Base-by-base conservation (phyloP, 306 rosid species). In the Myrica gale region DNA sequence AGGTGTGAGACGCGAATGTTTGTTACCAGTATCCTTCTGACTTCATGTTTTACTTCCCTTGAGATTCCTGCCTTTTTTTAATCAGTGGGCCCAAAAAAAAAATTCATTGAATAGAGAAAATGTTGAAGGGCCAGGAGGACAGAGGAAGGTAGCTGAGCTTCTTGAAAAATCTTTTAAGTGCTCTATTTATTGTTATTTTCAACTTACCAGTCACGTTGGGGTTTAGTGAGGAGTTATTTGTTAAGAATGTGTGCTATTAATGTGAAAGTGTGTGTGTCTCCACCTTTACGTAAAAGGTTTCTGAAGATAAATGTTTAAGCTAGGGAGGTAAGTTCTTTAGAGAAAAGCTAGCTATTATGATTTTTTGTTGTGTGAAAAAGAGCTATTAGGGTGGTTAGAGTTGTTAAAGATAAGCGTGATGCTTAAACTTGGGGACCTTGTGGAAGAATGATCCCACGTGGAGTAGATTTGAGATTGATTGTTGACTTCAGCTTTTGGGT, bases 1-100 rank as follows among this genome's bases (percentile, higher is more conserved):
- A 74, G 9, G 37, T 95, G 97, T 4, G 97, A 95, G 86, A 95
- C 99, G 80, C 91, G 99, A 85, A 95, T 95, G 97, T 92, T 92
- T 73, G 87, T 95, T 51, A 95, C 97, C 68, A 80, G 96, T 92
- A 92, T 95, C 97, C 88, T 90, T 78, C 76, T 43, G 61, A 63
- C 10, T 26, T 32, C 37, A 2, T 74, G 54, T 78, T 54, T 20
- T 23, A 66, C 39, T 60, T 5, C 53, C 58, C n/a, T 72, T 73
- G 16, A 50, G 53, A 77, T 74, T 71, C 74, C 73, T 63, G 71
- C 51, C 58, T 41, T 39, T 61, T 74, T 62, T 42, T 2, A 48
- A 32, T 32, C 37, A 60, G 13, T 60, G 26, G 67, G n/a, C 32
- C 67, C 67, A 26, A 60, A 37, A 41, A 60, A 60, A 42, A 26